Base-by-base conservation (phyloP, 805 yeast species). In the Candida andamanensis region DNA sequence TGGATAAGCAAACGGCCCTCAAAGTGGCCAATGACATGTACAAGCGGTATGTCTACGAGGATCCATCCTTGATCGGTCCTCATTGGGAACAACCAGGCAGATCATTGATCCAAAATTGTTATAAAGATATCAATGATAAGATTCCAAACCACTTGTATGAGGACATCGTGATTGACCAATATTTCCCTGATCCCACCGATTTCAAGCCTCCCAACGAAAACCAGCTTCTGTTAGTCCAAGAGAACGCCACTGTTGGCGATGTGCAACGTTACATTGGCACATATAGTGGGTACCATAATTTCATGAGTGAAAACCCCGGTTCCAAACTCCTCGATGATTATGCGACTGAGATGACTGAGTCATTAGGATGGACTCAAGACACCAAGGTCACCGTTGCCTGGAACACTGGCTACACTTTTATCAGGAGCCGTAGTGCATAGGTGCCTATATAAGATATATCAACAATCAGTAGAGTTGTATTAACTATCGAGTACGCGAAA, bases 81-180 rank as follows among this genome's bases (percentile, higher is more conserved):
- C 75, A 75, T 49, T 89, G 97, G 97, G 83, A 85, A 46, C 82
- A 80, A 44, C 92, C 95, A 0, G 97, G 96, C 0, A 63, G 95
- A 29, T 33, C 49, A 5, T 58, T 71, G 10, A 54, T 89, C 20
- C 59, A 78, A 31, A 40, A 58, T 5, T 47, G 67, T 36, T 65
- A 72, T 40, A 46, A 41, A 11, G 71, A 60, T 8, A 62, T 78
- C 4, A 50, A 60, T 21, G 45, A 70, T n/a, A 46, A 49, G 15
- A 60, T 65, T 3, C 77, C 80, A 2, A 17, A 33, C 0, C 60
- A 54, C 2, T 36, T 46, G 10, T 83, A 68, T 50, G 41, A 48
- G 1, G 69, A 76, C 36, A 38, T 61, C 11, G 42, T 22, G 17
- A 54, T 58, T 26, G 49, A 52, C 13, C 49, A 43, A 15, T 63